Base-by-base conservation (phyloP, 2,329 filamentous ascomycete genomes). In the Raffaelea albimanens region DNA sequence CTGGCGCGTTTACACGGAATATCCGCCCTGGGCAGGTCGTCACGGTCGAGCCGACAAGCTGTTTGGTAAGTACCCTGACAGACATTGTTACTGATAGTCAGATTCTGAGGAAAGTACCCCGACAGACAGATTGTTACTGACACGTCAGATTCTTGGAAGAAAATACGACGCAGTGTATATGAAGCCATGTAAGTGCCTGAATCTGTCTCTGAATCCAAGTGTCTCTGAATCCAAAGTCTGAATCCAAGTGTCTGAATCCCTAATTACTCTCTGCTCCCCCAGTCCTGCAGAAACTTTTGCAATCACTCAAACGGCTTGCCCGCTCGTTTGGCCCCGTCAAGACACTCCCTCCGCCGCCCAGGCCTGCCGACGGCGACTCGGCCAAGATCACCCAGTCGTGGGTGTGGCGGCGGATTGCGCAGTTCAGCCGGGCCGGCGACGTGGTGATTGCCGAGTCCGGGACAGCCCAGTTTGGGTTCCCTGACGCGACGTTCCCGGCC, bases 371-470 rank as follows among this genome's bases (percentile, higher is more conserved):
- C 13, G 18, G 34, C 34, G 34, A 38, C 16, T 38, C 34, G 7
- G 34, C 31, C 16, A 22, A 31, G 5, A 31, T 49, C n/a, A 45
- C 43, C 9, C 47, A 49, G 40, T n/a, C 19, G 13, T 43, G 43
- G 25, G n/a, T 49, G 19, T 49, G 47, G 47, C 43, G 42, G 5
- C 20, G 31, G 9, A n/a, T 49, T 10, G 25, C 25, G 14, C 18
- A 16, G n/a, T 49, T 49, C 40, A 31, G 42, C 10, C 39, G 33
- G 25, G 70, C 80, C 47, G 73, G 82, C 40, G 88, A 95, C 58
- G 78, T 93, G 48, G 71, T 95, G 47, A 77, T 95, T 43, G 90
- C 87, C 0, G 89, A 94, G 63, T 94, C 88, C 3, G 89, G 88
- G 33, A 95, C 89, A 0, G 74, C 87, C 46, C 90, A 88, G 66